Evolutionary conservation across 345 rosid species (phyloP).

Genomic region (Geranium brycei): DNA sequence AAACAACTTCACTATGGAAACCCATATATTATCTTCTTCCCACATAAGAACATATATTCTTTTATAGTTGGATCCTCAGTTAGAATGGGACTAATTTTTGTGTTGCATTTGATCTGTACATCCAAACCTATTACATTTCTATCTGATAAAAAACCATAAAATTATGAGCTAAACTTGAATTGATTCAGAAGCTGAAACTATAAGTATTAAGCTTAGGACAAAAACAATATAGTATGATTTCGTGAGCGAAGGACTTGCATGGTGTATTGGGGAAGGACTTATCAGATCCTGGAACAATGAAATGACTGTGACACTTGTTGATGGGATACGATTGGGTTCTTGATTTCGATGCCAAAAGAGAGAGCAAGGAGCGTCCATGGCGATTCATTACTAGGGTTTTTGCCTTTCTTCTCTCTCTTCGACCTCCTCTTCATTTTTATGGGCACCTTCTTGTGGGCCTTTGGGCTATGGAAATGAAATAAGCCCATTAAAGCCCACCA

Average conservation of each 20-base stretch:
- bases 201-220: neutral
- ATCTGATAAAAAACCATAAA: no score
- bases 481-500: no score
- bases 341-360: neutral
- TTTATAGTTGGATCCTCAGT: no score
- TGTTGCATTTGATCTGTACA: no score
- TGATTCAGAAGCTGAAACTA: no score
- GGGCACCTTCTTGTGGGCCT: no score
- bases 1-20: neutral
- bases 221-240: no score
- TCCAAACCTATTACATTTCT: neutral
- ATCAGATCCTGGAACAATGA: neutral
- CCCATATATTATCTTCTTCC: neutral
- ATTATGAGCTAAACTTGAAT: no score
- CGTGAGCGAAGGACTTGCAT: neutral
- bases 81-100: neutral
- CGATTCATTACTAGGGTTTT: slow-evolving; percentile 1
- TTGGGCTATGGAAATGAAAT: no score
- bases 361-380: slow-evolving; percentile 8
- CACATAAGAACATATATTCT: neutral
- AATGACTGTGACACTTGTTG: no score
- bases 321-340: neutral
- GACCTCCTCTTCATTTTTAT: neutral
- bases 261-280: neutral
- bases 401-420: neutral